phyloP scores from a whole-genome alignment of 169 alveolate genomes.

The Neospora caninum region DNA sequence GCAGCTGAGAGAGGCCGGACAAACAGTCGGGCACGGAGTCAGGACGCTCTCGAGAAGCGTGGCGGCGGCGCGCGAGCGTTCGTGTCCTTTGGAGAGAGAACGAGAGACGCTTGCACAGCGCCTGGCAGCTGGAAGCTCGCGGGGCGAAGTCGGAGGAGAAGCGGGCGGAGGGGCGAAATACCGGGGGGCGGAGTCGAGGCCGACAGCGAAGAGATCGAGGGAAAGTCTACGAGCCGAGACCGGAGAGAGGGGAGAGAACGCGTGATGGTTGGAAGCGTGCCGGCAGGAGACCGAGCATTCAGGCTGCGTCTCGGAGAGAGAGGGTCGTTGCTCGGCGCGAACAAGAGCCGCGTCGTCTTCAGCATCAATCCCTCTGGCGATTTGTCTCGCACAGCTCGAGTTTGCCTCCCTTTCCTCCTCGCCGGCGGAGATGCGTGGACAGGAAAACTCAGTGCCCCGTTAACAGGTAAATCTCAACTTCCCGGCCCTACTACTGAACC shows the following conservation, averaged over 20 bases:
- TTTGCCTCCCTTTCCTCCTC: slow-evolving; percentile 29
- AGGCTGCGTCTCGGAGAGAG: not conserved
- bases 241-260: not conserved
- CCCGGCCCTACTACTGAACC: not conserved
- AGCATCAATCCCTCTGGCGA: slow-evolving; percentile 63
- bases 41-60: not conserved
- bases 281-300: not conserved
- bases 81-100: not conserved
- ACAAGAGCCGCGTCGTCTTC: slow-evolving; percentile 31
- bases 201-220: too few relatives aligned
- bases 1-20: not conserved
- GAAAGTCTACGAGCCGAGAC: not conserved
- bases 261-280: not conserved
- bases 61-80: not conserved
- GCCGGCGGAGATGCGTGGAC: not conserved
- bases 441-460: not conserved
- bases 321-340: not conserved
- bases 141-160: not conserved
- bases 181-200: too few relatives aligned
- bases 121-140: not conserved
- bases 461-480: not conserved
- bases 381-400: slow-evolving; percentile 41
- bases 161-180: not conserved
- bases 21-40: not conserved
- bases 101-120: too few relatives aligned